phyloP scores from a whole-genome alignment of 495 filamentous ascomycete species.

The Antarctomyces pellizariae region DNA sequence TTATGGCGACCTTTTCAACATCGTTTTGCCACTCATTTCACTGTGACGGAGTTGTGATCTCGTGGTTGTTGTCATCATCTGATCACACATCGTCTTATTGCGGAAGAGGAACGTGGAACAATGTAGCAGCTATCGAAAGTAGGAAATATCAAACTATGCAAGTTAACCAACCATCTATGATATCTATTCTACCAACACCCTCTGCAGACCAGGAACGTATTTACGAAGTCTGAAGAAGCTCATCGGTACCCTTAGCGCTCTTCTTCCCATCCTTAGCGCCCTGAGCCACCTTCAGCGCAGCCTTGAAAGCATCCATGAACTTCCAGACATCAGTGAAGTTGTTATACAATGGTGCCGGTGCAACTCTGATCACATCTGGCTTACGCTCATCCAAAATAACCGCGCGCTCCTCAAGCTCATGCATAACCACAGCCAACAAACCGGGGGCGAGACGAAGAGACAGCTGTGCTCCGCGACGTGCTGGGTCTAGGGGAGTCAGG shows the following conservation, averaged over 20 bases:
- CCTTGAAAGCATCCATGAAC: slow-evolving; percentile 43
- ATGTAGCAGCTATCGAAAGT: too few relatives aligned
- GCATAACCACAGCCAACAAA: slow-evolving; percentile 45
- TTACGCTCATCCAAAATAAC: slow-evolving; percentile 75
- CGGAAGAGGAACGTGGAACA: too few relatives aligned
- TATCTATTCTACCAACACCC: too few relatives aligned
- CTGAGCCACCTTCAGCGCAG: slow-evolving; percentile 20
- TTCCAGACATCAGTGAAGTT: slow-evolving; percentile 53
- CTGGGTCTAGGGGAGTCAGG: slow-evolving; percentile 55
- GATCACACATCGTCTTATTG: too few relatives aligned
- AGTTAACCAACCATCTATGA: too few relatives aligned
- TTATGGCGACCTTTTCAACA: too few relatives aligned
- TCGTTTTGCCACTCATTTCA: too few relatives aligned
- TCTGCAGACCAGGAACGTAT: too few relatives aligned
- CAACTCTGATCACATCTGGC: slow-evolving; percentile 81
- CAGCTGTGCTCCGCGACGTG: slow-evolving; percentile 65
- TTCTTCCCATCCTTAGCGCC: slow-evolving; percentile 2
- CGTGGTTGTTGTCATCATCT: too few relatives aligned
- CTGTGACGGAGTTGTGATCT: too few relatives aligned
- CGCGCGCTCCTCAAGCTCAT: slow-evolving; percentile 37
- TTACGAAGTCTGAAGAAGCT: slow-evolving; percentile 9
- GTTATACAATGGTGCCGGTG: slow-evolving; percentile 81
- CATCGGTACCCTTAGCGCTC: slow-evolving; percentile 1
- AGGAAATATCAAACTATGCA: too few relatives aligned
- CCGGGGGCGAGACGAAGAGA: slow-evolving; percentile 46